These are phyloP conservation scores for Tulasnella calospora DNA, from an alignment of 768 basidiomycete genomes.

Conservation along the genomic window DNA sequence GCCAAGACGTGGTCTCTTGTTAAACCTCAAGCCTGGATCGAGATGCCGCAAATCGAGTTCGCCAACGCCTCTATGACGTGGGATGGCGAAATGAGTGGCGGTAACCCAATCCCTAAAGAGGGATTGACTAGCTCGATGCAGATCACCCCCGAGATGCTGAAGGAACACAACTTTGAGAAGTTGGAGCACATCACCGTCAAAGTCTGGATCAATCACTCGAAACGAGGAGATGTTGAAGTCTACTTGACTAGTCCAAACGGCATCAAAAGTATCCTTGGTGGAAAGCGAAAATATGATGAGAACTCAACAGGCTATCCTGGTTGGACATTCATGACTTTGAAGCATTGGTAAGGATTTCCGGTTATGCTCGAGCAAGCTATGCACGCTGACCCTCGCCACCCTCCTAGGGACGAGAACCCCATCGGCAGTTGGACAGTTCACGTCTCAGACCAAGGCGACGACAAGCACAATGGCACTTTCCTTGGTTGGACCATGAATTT, in stretches of 20 bases:
- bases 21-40: conserved; percentile 91
- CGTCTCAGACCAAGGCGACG: conserved; percentile 74
- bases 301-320: conserved; percentile 72
- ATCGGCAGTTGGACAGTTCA: conserved; percentile 84
- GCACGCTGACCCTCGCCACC: conserved; percentile 23
- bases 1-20: conserved; percentile 80
- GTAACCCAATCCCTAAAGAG: conserved; percentile 56
- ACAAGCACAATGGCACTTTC: conserved; percentile 57
- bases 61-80: conserved; percentile 55
- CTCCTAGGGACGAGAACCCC: conserved; percentile 81
- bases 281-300: conserved; percentile 59
- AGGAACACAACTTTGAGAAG: conserved; percentile 70
- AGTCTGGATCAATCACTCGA: conserved; percentile 87
- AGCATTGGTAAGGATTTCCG: conserved; percentile 74
- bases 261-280: conserved; percentile 77
- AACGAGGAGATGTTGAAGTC: conserved; percentile 90
- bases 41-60: conserved; percentile 65
- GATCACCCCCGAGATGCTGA: conserved; percentile 61
- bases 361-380: neutral
- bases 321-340: conserved; percentile 98
- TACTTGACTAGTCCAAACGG: conserved; percentile 81
- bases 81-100: conserved; percentile 54
- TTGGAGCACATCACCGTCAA: conserved; percentile 90
- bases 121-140: conserved; percentile 63
- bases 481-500: conserved; percentile 88